Percentiles rank a stretch among this genome's conserved stretches.
Evolutionary conservation across 2,329 filamentous ascomycete genomes (phyloP).

Genomic region (Claviceps africana): DNA sequence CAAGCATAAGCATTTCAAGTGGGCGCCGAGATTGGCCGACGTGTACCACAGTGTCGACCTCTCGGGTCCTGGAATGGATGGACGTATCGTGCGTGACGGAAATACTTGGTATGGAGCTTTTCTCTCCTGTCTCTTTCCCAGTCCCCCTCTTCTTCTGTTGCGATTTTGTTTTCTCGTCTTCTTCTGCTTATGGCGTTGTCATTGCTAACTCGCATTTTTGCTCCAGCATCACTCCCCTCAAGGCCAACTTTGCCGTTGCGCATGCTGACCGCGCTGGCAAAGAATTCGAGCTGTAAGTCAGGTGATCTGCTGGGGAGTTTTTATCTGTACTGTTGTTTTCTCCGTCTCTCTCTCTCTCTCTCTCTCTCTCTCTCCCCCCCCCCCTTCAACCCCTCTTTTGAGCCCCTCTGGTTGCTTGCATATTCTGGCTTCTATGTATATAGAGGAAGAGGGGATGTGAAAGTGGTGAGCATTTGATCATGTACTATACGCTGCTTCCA

Average conservation of each 20-base stretch:
- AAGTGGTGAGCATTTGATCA: slow-evolving; percentile 6
- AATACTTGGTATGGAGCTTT: slow-evolving; percentile 55
- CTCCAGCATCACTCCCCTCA: slow-evolving; percentile 69
- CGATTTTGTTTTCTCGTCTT: background rate
- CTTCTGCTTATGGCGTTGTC: background rate
- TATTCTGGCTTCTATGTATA: slow-evolving; percentile 8
- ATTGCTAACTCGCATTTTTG: background rate
- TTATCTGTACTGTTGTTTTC: background rate
- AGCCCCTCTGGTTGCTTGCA: background rate
- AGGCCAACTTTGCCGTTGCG: slow-evolving; percentile 77
- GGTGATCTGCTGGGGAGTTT: background rate
- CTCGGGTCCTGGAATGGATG: slow-evolving; percentile 70
- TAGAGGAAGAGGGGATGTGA: slow-evolving; percentile 4
- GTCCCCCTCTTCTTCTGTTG: background rate
- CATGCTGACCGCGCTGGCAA: slow-evolving; percentile 30
- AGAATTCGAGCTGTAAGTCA: slow-evolving; percentile 52
- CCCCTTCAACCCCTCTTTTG: too few relatives aligned
- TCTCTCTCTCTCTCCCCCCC: slow-evolving; percentile 4
- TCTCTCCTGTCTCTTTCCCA: background rate
- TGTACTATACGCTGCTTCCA: slow-evolving; percentile 15
- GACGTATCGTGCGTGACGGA: slow-evolving; percentile 80
- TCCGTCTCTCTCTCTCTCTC: slow-evolving; percentile 5
- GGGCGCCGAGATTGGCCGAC: slow-evolving; percentile 76
- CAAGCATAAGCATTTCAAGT: slow-evolving; percentile 82
- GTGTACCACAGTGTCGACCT: slow-evolving; percentile 79